These are phyloP conservation scores for Myriosclerotinia duriaeana DNA, from an alignment of 2,329 filamentous ascomycete genomes.

Conservation along the genomic window DNA sequence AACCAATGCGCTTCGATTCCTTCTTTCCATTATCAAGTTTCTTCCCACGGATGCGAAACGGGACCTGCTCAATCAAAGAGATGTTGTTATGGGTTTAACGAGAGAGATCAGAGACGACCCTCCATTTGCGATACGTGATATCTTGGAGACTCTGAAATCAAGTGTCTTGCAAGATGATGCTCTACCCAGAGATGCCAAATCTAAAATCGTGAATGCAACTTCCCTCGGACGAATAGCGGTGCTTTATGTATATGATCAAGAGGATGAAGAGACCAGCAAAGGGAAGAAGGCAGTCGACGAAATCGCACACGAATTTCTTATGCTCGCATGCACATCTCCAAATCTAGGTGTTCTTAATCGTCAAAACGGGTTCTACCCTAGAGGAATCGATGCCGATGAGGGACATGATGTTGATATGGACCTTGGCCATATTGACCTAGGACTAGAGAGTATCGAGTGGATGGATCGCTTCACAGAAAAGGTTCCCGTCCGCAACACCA, in stretches of 20 bases:
- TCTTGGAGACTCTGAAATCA: slow-evolving; percentile 67
- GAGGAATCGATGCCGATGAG: slow-evolving; percentile 61
- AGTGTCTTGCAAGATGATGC: slow-evolving; percentile 73
- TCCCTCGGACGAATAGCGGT: slow-evolving; percentile 70
- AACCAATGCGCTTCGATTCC: slow-evolving; percentile 77
- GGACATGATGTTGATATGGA: slow-evolving; percentile 47
- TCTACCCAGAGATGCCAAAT: slow-evolving; percentile 72
- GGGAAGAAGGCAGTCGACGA: slow-evolving; percentile 59
- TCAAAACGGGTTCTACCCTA: slow-evolving; percentile 82
- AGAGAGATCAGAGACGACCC: slow-evolving; percentile 77
- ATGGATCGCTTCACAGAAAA: slow-evolving; percentile 65
- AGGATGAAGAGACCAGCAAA: slow-evolving; percentile 47
- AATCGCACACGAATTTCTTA: slow-evolving; percentile 72
- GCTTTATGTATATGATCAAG: slow-evolving; percentile 61
- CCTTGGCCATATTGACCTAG: slow-evolving; percentile 57
- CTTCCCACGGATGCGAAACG: slow-evolving; percentile 74
- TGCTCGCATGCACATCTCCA: slow-evolving; percentile 70
- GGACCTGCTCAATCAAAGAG: slow-evolving; percentile 75
- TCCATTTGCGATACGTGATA: slow-evolving; percentile 70
- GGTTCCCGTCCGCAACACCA: slow-evolving; percentile 75
- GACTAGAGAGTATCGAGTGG: slow-evolving; percentile 68
- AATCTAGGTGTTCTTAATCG: slow-evolving; percentile 72
- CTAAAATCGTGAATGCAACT: slow-evolving; percentile 70
- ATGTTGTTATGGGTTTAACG: slow-evolving; percentile 68
- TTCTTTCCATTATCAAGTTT: slow-evolving; percentile 76